Percentiles rank a stretch among this genome's conserved stretches.
Conservation (phyloP, 441 rosid genomes). For the Dalechampia spathulata region DNA sequence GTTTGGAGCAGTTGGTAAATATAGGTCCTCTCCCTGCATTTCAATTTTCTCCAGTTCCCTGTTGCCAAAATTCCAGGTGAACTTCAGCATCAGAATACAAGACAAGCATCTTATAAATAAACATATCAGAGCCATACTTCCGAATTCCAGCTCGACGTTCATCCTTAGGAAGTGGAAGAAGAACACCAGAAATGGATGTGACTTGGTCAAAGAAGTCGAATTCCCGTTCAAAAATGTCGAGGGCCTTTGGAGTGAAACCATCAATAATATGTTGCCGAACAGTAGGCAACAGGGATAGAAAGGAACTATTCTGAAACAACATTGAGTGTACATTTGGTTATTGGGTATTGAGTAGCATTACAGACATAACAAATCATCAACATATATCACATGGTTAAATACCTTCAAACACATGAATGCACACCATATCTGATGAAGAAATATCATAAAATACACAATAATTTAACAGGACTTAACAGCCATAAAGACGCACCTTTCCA, state of each 20-base stretch:
- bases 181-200: slow-evolving; percentile 83
- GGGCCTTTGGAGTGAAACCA: slow-evolving; percentile 76
- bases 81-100: slow-evolving; percentile 16
- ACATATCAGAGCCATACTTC: slow-evolving; percentile 37
- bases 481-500: slow-evolving; percentile 46
- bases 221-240: slow-evolving; percentile 73
- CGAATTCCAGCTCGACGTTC: slow-evolving; percentile 97
- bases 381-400: not conserved
- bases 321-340: slow-evolving; percentile 13
- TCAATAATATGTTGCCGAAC: slow-evolving; percentile 84
- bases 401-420: not conserved
- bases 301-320: slow-evolving; percentile 59
- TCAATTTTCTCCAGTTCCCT: slow-evolving; percentile 95
- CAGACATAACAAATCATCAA: not conserved
- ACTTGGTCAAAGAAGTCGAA: slow-evolving; percentile 93
- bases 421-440: not conserved
- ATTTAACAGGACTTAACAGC: not conserved
- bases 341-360: slow-evolving; percentile 7
- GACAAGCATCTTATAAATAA: slow-evolving; percentile 4
- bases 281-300: slow-evolving; percentile 68
- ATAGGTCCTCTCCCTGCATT: slow-evolving; percentile 83
- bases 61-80: slow-evolving; percentile 18
- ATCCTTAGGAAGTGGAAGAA: slow-evolving; percentile 78
- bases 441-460: not conserved
- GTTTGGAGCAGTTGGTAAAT: slow-evolving; percentile 85